phyloP scores from a whole-genome alignment of 2,329 filamentous ascomycete genomes.

The Arthrobotrys conoides region DNA sequence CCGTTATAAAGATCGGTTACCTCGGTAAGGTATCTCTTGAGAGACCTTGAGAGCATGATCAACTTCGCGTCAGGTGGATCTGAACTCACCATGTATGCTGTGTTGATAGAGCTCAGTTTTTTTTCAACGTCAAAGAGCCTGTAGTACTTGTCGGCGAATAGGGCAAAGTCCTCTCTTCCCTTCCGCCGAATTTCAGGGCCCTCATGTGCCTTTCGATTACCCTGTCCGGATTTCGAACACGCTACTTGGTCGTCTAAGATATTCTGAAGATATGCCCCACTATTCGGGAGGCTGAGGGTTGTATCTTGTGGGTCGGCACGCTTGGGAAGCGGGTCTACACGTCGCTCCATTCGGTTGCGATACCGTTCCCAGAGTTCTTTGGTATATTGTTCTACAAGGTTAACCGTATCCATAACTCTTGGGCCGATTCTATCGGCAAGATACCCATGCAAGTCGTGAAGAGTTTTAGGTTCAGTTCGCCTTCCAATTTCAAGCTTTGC shows the following conservation, averaged over 20 bases:
- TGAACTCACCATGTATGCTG: slow-evolving; percentile 1
- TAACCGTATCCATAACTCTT: slow-evolving; percentile 65
- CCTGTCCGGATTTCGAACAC: slow-evolving; percentile 60
- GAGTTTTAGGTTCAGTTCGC: slow-evolving; percentile 22
- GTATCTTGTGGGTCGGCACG: slow-evolving; percentile 66
- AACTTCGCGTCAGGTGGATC: slow-evolving; percentile 64
- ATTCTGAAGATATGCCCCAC: slow-evolving; percentile 65
- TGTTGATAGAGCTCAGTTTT: slow-evolving; percentile 14
- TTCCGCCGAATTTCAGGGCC: slow-evolving; percentile 30
- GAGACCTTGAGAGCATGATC: slow-evolving; percentile 65
- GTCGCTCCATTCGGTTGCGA: slow-evolving; percentile 67
- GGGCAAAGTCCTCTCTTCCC: slow-evolving; percentile 37
- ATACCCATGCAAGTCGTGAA: slow-evolving; percentile 61
- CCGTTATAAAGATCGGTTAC: slow-evolving; percentile 67
- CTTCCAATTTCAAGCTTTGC: slow-evolving; percentile 72
- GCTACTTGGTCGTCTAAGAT: slow-evolving; percentile 40
- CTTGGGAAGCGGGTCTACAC: slow-evolving; percentile 68
- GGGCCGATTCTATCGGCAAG: slow-evolving; percentile 65
- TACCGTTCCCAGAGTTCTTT: slow-evolving; percentile 67
- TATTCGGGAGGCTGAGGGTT: slow-evolving; percentile 68
- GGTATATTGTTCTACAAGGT: slow-evolving; percentile 65
- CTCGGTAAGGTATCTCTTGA: slow-evolving; percentile 66
- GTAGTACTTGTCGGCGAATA: slow-evolving; percentile 52
- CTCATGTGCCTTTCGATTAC: slow-evolving; percentile 49
- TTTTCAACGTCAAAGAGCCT: slow-evolving; percentile 40